Evolutionary conservation across 148 eudicot genomes (phyloP), one percentile per base, ranked within the genome.

Genomic region (Vaccinium corymbosum): DNA sequence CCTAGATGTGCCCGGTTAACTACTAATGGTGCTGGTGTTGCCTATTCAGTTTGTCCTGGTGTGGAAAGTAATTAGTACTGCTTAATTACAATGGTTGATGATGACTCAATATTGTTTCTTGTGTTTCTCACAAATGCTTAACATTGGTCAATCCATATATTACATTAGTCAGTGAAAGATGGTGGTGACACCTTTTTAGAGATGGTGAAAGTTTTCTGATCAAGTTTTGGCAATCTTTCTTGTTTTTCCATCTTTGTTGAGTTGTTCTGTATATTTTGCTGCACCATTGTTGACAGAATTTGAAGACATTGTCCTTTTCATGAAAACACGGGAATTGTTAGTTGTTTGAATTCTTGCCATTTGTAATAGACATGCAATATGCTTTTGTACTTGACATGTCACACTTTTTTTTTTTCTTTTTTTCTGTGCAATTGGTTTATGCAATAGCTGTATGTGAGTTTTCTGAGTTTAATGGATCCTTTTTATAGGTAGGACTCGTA

Each of bases 401-500:
- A 51, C 13, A 42, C 35, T 16, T 42, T 16, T 32, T 32, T 32
- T 29, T 29, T 29, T 29, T 29, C 1, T 56, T 32, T 56, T 32
- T 68, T 70, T 20, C 25, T 29, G 2, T 14, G 29, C 64, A 51
- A 59, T 70, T 82, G 32, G 29, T 51, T 79, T 79, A 51, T 77
- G 6, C 15, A 35, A 25, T 27, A 32, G 22, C 74, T 84, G 3
- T 75, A 46, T 53, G n/a, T 17, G 51, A 66, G 4, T 29, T 55
- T 38, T 22, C 92, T 94, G 17, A 84, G 42, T 53, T 76, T 80
- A 42, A 71, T 70, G 42, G 25, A 27, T 81, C 50, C 77, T 55
- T 82, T 59, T 49, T 46, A 88, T 92, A 95, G 99, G 97, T 93
- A 84, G 99, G 99, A 80, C 92, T 94, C 53, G 89, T 97, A 53